These are phyloP conservation scores for Boletellus emodensis DNA, from an alignment of 768 basidiomycete species.

Conservation along the genomic window DNA sequence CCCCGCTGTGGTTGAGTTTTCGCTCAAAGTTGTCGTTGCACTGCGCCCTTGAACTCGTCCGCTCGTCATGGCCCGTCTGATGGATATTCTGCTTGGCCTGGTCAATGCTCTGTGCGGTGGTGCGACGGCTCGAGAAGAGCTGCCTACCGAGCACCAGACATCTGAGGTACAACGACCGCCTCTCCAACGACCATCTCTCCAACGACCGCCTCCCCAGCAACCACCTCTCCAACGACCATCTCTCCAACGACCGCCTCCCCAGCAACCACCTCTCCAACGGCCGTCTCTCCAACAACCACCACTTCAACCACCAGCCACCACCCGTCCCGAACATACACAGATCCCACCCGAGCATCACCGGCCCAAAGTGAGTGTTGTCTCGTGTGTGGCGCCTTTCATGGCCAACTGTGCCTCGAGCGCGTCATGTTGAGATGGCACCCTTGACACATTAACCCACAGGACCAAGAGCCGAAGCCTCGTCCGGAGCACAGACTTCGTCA, in stretches of 20 bases:
- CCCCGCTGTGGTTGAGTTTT: background rate
- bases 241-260: too few species aligned
- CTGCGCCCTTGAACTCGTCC: too few species aligned
- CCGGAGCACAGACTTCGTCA: constrained; percentile 15
- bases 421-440: constrained; percentile 1
- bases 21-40: too few species aligned
- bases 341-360: constrained; percentile 3
- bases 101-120: constrained; percentile 23
- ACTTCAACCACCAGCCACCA: background rate
- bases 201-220: too few species aligned
- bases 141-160: constrained; percentile 2
- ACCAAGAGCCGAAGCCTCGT: constrained; percentile 13
- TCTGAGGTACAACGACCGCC: constrained; percentile 10
- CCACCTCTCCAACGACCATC: too few species aligned
- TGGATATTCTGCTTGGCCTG: constrained; percentile 26
- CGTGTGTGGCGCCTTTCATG: background rate
- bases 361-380: constrained; percentile 13
- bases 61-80: constrained; percentile 19
- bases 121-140: constrained; percentile 12
- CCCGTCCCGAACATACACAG: constrained; percentile 1
- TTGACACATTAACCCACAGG: constrained; percentile 9
- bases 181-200: background rate
- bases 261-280: too few species aligned
- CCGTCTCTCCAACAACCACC: too few species aligned
- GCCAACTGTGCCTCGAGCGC: background rate